Base-by-base conservation (phyloP, 1,284 basidiomycete genomes). In the Wolfiporia cocos region DNA sequence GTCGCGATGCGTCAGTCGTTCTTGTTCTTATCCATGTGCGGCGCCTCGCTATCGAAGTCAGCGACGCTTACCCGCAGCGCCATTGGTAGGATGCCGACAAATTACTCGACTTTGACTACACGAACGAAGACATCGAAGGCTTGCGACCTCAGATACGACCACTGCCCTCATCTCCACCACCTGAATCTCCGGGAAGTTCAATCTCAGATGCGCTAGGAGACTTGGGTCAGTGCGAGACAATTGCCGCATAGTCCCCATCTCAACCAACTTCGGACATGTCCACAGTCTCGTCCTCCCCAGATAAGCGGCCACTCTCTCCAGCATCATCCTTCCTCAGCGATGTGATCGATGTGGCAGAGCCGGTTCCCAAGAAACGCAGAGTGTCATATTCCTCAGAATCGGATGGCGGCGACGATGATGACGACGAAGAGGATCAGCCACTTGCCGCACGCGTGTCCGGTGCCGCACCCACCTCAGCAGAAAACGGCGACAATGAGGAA, bases 41-140 rank as follows among this genome's bases (percentile, higher is more conserved):
- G n/a, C n/a, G n/a, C n/a, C n/a, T n/a, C n/a, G n/a, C n/a, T n/a
- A n/a, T n/a, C n/a, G n/a, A n/a, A n/a, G n/a, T n/a, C n/a, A n/a
- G n/a, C n/a, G n/a, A n/a, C n/a, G n/a, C n/a, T n/a, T n/a, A n/a
- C n/a, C n/a, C n/a, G n/a, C n/a, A n/a, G n/a, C n/a, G 37, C 26
- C 32, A n/a, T 42, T 33, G 24, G 39, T 39, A 94, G 86, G 89
- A 91, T 61, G 72, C 74, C 37, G 78, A 76, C 37, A 77, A 78
- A 55, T 68, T 95, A 20, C 69, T 86, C 11, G 84, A 92, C 63
- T 86, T 96, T 59, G 71, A 78, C 48, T 84, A 91, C 63, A 66
- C 70, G 29, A 76, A 91, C 63, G 71, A 76, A 31, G 76, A 87
- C 58, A 76, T 89, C 36, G 59, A 70, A 28, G 84, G 84, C 5